These are phyloP conservation scores for Talaromyces liani DNA, from an alignment of 495 filamentous ascomycete species.

Conservation along the genomic window DNA sequence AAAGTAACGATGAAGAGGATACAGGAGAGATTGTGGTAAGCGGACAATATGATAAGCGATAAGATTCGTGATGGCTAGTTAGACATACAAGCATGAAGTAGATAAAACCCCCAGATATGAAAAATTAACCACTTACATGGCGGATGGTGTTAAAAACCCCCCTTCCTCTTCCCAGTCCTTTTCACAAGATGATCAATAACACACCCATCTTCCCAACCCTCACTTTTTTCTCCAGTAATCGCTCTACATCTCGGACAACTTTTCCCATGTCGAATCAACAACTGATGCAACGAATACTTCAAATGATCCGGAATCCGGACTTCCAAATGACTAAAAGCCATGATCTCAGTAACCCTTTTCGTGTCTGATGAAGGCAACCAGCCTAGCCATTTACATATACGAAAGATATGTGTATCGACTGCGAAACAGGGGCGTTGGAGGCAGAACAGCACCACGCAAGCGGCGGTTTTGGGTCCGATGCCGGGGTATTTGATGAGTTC, in stretches of 20 bases:
- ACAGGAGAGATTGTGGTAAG: neutral
- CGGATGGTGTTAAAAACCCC: neutral
- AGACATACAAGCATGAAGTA: neutral
- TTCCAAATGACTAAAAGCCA: slow-evolving; percentile 75
- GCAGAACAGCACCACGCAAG: slow-evolving; percentile 79
- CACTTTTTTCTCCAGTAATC: slow-evolving; percentile 32
- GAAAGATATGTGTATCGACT: slow-evolving; percentile 79
- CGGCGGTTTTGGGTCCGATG: slow-evolving; percentile 86
- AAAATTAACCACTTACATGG: neutral
- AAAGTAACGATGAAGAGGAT: neutral
- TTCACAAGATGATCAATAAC: slow-evolving; percentile 44
- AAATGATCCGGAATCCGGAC: slow-evolving; percentile 72
- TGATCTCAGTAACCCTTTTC: slow-evolving; percentile 52
- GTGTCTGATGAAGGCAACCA: slow-evolving; percentile 55
- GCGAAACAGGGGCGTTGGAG: slow-evolving; percentile 71
- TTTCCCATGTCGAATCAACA: slow-evolving; percentile 83
- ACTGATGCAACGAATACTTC: slow-evolving; percentile 83
- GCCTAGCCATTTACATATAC: slow-evolving; percentile 74
- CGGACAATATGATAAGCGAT: neutral
- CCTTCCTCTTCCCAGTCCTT: slow-evolving; percentile 36
- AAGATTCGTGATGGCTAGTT: neutral
- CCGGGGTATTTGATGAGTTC: slow-evolving; percentile 72
- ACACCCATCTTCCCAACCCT: slow-evolving; percentile 41
- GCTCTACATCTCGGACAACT: slow-evolving; percentile 71
- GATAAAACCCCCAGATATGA: neutral